Base-by-base conservation (phyloP, 2,329 filamentous ascomycete genomes). In the Lizonia empirigonia region DNA sequence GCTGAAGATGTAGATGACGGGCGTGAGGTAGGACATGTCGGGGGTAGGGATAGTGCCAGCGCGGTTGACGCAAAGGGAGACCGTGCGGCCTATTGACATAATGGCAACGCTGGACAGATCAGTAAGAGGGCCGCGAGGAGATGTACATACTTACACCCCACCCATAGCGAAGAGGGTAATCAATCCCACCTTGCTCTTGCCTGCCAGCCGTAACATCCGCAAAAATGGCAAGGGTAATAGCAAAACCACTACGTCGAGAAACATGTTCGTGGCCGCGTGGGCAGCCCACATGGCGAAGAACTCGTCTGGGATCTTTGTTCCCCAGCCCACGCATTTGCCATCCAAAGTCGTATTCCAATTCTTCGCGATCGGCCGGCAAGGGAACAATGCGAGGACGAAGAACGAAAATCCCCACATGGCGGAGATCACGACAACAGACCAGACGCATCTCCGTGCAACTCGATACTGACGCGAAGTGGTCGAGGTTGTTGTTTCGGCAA, bases 251-350 rank as follows among this genome's bases (percentile, higher is more conserved):
- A 70, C 40, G 32, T 74, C 72, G 6, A 74, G 53, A 2, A 67
- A 36, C 59, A 68, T 69, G 38, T 74, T 74, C 34, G 58, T 67
- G 2, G 64, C 56, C 18, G 61, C 47, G 45, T 74, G 72, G 2
- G 60, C 59, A 2, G 63, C 51, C 35, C 62, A 74, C 42, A 58
- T 64, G 5, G 52, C 39, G 22, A 69, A 73, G 44, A 74, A 67
- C 4, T 50, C 29, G 1, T 56, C 23, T 1, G 67, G 59, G 2
- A 65, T 44, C 26, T 72, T 73, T 33, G 59, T 63, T n/a, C 72
- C 72, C 65, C 68, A 74, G 5, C 62, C 67, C 4, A 74, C 52
- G 22, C 72, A 74, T 18, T 55, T 63, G 1, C 71, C 70, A 0
- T 44, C 7, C 0, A 61, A 18, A 0, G 9, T 29, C 2, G 44